Evolutionary conservation across 2,329 filamentous ascomycete species (phyloP).

Genomic region (Penicillium fuscoglaucum): DNA sequence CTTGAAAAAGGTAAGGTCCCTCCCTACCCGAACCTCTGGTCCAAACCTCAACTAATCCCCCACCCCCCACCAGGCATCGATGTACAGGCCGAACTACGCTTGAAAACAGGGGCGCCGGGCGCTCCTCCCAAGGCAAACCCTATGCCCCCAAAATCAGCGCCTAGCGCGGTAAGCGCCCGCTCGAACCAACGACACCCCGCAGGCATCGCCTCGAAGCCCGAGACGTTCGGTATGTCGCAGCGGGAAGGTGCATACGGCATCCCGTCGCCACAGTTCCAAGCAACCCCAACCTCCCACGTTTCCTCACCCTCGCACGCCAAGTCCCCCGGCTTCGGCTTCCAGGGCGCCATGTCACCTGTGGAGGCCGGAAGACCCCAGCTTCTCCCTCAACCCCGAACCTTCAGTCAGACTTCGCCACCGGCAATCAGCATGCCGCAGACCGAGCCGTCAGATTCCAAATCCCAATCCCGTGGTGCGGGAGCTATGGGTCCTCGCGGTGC

Average conservation of each 20-base stretch:
- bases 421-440: conserved; percentile 40
- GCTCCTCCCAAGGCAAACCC: conserved; percentile 63
- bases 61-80: conserved; percentile 70
- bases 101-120: conserved; percentile 86
- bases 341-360: conserved; percentile 63
- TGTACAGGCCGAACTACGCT: conserved; percentile 90
- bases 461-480: conserved; percentile 22
- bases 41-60: conserved; percentile 7
- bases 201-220: conserved; percentile 71
- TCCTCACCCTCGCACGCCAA: conserved; percentile 65
- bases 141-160: conserved; percentile 69
- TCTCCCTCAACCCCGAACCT: conserved; percentile 39
- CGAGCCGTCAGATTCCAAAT: conserved; percentile 38
- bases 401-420: conserved; percentile 36
- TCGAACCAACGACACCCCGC: conserved; percentile 68
- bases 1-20: conserved; percentile 77
- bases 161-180: conserved; percentile 78
- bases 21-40: neutral
- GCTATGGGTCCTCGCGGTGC: conserved; percentile 32
- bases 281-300: conserved; percentile 77
- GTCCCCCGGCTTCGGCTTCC: conserved; percentile 62
- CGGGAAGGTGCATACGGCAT: conserved; percentile 41
- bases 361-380: conserved; percentile 48
- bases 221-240: conserved; percentile 52
- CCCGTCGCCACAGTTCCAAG: conserved; percentile 72